Evolutionary conservation across 1,284 basidiomycete genomes (phyloP).

Genomic region (Mycosarcoma mackinlayi): DNA sequence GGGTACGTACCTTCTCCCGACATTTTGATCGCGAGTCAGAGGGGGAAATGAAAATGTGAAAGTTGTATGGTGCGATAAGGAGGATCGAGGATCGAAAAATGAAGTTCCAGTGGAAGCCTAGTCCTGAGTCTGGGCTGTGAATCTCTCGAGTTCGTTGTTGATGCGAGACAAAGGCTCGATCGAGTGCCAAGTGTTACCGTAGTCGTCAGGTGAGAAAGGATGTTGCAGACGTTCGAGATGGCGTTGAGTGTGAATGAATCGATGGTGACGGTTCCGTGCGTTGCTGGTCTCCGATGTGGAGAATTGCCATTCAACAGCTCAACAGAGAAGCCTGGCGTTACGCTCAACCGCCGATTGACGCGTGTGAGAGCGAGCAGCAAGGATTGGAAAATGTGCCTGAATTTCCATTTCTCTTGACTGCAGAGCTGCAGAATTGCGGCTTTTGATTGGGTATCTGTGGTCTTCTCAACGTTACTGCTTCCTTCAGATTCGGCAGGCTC

Average conservation of each 20-base stretch:
- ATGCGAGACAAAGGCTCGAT: no score
- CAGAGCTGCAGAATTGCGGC: not conserved
- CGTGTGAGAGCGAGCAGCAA: not conserved
- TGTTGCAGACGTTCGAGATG: no score
- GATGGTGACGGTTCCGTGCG: not conserved
- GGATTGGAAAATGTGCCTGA: not conserved
- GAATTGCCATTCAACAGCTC: not conserved
- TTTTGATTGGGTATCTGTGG: constrained; percentile 9
- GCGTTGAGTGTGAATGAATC: not conserved
- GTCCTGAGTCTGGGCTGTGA: no score
- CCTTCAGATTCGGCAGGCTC: no score
- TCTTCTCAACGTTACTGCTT: not conserved
- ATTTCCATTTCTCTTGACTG: not conserved
- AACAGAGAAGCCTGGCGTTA: not conserved
- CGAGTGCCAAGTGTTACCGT: no score
- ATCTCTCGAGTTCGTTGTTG: no score
- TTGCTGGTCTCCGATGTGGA: constrained; percentile 11
- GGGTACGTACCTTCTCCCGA: constrained; percentile 46
- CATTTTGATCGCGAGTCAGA: constrained; percentile 27
- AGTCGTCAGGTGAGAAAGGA: no score
- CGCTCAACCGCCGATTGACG: constrained; percentile 14
- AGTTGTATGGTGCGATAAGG: not conserved
- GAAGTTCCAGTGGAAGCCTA: no score
- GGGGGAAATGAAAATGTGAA: not conserved
- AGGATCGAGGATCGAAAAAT: no score